Conservation (phyloP, 495 filamentous ascomycete genomes). For the Talaromyces wortmannii region DNA sequence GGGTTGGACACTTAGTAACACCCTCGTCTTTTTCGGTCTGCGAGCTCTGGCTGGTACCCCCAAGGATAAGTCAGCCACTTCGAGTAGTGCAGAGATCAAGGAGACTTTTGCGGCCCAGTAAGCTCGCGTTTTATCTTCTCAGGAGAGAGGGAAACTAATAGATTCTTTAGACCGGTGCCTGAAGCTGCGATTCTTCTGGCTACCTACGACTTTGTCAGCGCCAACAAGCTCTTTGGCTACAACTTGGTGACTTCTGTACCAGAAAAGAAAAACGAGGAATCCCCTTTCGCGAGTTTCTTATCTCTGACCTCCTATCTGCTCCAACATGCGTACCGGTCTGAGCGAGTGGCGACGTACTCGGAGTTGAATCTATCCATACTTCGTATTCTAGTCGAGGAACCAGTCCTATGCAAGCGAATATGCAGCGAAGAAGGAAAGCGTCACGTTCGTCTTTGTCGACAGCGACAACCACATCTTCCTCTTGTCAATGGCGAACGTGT, state of each 20-base stretch:
- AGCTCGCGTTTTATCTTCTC: slow-evolving; percentile 14
- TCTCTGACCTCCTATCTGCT: slow-evolving; percentile 89
- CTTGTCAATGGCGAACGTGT: slow-evolving; percentile 62
- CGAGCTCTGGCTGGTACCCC: slow-evolving; percentile 65
- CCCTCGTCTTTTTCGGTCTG: slow-evolving; percentile 79
- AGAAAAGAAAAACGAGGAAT: slow-evolving; percentile 59
- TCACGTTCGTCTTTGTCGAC: slow-evolving; percentile 77
- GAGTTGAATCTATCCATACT: slow-evolving; percentile 77
- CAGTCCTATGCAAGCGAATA: slow-evolving; percentile 73
- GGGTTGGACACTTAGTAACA: slow-evolving; percentile 76
- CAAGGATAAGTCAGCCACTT: slow-evolving; percentile 43
- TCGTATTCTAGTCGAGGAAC: slow-evolving; percentile 84
- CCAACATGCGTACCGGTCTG: slow-evolving; percentile 84
- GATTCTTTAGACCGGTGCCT: slow-evolving; percentile 59
- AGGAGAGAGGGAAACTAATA: background rate
- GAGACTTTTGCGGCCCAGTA: slow-evolving; percentile 66
- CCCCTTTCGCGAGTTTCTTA: slow-evolving; percentile 74
- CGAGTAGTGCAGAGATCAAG: slow-evolving; percentile 66
- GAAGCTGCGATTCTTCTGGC: slow-evolving; percentile 74
- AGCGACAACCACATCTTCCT: slow-evolving; percentile 84
- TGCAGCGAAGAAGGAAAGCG: slow-evolving; percentile 75
- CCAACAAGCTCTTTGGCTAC: slow-evolving; percentile 93
- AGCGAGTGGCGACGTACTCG: slow-evolving; percentile 69
- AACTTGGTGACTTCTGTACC: slow-evolving; percentile 61
- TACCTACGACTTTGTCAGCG: slow-evolving; percentile 87